A percentile compares a stretch with the other conserved stretches of the same genome.
phyloP scores from a whole-genome alignment of 106 monocot species.

The Xerophyta viscosa region DNA sequence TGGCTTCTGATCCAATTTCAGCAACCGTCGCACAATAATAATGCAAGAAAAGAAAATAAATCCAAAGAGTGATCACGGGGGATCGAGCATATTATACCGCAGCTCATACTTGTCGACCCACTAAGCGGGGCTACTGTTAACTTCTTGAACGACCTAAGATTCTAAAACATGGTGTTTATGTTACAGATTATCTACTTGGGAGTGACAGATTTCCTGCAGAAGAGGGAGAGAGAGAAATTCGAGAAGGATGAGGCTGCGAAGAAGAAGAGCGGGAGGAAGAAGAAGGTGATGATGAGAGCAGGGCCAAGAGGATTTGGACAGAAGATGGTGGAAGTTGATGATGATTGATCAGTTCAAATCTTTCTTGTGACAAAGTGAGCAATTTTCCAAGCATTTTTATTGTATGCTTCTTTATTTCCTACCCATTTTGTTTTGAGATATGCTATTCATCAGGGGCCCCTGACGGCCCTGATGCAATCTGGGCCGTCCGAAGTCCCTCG shows the following conservation, averaged over 20 bases:
- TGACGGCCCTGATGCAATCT: too few relatives aligned
- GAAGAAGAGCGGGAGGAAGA: constrained; percentile 60
- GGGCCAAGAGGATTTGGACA: constrained; percentile 70
- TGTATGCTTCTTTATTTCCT: too few relatives aligned
- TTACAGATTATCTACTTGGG: constrained; percentile 66
- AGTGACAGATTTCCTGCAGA: constrained; percentile 75
- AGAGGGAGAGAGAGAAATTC: constrained; percentile 83
- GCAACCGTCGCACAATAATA: too few relatives aligned
- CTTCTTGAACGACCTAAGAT: neutral
- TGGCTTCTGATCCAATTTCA: too few relatives aligned
- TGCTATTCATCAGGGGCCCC: too few relatives aligned
- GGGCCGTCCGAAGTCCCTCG: too few relatives aligned
- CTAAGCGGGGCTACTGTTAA: too few relatives aligned
- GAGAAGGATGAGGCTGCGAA: constrained; percentile 73
- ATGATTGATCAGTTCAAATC: constrained; percentile 15
- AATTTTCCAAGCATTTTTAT: neutral
- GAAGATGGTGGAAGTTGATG: constrained; percentile 53
- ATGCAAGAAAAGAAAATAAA: too few relatives aligned
- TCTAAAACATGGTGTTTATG: neutral
- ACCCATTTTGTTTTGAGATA: too few relatives aligned
- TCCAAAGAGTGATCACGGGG: too few relatives aligned
- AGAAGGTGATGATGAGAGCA: constrained; percentile 32
- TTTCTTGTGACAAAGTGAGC: neutral
- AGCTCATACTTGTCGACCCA: too few relatives aligned
- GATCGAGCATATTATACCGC: too few relatives aligned